Percentiles rank a stretch among this genome's conserved stretches.
These are phyloP conservation scores for Chlorencoelia australis DNA, from an alignment of 2,329 filamentous ascomycete genomes.

Conservation along the genomic window DNA sequence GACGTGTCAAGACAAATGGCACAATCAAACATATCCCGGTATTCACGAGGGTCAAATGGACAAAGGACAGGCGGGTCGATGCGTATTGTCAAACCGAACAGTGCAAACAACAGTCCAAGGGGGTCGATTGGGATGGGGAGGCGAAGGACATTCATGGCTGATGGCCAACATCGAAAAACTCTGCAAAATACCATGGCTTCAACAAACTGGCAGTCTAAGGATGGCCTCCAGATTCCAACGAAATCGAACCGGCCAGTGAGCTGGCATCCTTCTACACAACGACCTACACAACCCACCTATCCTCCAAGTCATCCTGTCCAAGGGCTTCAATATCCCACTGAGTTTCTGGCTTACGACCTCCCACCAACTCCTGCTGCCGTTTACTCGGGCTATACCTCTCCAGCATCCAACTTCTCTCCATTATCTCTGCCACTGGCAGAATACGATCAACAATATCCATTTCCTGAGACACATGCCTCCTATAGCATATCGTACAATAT, in stretches of 20 bases:
- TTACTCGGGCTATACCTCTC: slow-evolving; percentile 50
- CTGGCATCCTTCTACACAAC: slow-evolving; percentile 61
- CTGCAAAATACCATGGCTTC: slow-evolving; percentile 36
- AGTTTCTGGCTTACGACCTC: slow-evolving; percentile 16
- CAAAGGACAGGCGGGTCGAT: slow-evolving; percentile 41
- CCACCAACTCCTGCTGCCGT: slow-evolving; percentile 39
- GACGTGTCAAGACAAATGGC: slow-evolving; percentile 43
- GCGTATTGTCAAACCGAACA: slow-evolving; percentile 55
- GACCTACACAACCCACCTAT: slow-evolving; percentile 23
- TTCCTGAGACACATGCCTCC: slow-evolving; percentile 8
- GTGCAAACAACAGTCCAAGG: slow-evolving; percentile 60
- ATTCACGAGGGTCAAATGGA: slow-evolving; percentile 40
- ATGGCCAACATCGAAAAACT: slow-evolving; percentile 28
- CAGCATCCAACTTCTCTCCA: slow-evolving; percentile 44
- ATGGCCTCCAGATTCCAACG: slow-evolving; percentile 23
- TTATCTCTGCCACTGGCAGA: slow-evolving; percentile 36
- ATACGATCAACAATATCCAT: slow-evolving; percentile 18
- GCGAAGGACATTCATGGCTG: slow-evolving; percentile 47
- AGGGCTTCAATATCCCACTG: slow-evolving; percentile 28
- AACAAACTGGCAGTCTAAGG: slow-evolving; percentile 31
- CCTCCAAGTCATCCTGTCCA: slow-evolving; percentile 29
- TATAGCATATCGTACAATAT: slow-evolving; percentile 8
- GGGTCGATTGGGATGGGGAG: slow-evolving; percentile 38
- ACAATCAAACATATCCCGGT: slow-evolving; percentile 35
- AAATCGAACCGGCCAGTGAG: slow-evolving; percentile 52